These are phyloP conservation scores for Trichosanthes truncata DNA, from an alignment of 306 rosid genomes.

Conservation along the genomic window DNA sequence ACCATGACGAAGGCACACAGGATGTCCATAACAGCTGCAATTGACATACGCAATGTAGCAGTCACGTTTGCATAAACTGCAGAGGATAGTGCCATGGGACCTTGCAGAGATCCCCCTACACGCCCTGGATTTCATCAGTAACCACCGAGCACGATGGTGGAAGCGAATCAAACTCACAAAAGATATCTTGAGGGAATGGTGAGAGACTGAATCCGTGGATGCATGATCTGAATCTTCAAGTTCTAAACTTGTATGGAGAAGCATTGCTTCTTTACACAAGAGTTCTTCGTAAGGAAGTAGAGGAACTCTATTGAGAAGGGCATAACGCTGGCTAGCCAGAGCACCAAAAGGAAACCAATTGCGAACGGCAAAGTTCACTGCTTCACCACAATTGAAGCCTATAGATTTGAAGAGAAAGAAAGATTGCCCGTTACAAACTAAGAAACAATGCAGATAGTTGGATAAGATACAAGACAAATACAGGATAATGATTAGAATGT, in stretches of 20 bases:
- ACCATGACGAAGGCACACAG: constrained; percentile 93
- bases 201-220: constrained; percentile 40
- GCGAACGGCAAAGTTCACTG: constrained; percentile 91
- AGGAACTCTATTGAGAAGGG: constrained; percentile 75
- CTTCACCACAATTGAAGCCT: constrained; percentile 99
- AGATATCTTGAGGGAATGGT: constrained; percentile 41
- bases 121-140: constrained; percentile 52
- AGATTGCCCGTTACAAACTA: constrained; percentile 5
- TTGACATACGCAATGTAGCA: constrained; percentile 65
- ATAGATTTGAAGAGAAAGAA: constrained; percentile 10
- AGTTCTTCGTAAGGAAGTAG: constrained; percentile 92
- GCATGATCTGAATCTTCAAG: constrained; percentile 55
- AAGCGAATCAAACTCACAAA: constrained; percentile 76
- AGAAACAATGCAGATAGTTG: neutral
- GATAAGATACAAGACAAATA: neutral
- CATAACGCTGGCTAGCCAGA: constrained; percentile 81
- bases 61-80: constrained; percentile 88
- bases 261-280: constrained; percentile 90
- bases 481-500: neutral
- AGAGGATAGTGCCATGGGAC: constrained; percentile 59
- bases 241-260: constrained; percentile 46
- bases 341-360: constrained; percentile 96
- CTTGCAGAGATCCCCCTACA: constrained; percentile 40
- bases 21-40: constrained; percentile 69
- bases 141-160: constrained; percentile 84